Evolutionary conservation across 2,329 filamentous ascomycete genomes (phyloP), one percentile per base, ranked within the genome.

Genomic region (Ophiocordyceps camponoti-leonardi): DNA sequence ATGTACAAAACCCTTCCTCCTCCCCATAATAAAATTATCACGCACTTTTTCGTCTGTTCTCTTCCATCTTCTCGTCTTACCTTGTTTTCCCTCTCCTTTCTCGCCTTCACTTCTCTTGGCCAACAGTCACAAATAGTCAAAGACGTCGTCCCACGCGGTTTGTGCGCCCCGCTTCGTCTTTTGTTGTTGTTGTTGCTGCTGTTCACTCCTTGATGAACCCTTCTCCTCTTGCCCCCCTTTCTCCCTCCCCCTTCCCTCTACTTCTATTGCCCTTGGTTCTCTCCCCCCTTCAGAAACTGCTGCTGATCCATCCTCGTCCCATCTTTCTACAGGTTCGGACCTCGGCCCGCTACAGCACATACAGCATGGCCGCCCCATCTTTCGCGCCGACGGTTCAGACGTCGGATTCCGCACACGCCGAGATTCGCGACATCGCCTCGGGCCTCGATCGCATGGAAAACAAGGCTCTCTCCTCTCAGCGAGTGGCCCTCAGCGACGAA

Each of bases 361-460:
- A 73, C 63, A 77, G 73, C 66, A 71, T 72, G 61, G 65, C 73
- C 8, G 65, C 73, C 8, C 72, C 72, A 16, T 76, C 73, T 18
- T 57, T 92, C 59, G 75, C 81, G 20, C 64, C 71, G 45, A 75
- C 72, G 30, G 61, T 73, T 47, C 63, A 60, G 51, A 72, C 69
- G 26, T 69, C 59, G 51, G 73, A 77, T 60, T 75, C 72, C 41
- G 71, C 67, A 43, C 66, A 69, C 43, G 69, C 71, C 53, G 74
- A 77, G 60, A 75, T 78, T 54, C 65, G 66, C 61, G 77, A 84
- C 53, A 86, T 92, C 62, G 82, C 84, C 55, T 77, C 81, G 49
- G 81, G 83, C 48, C 77, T 94, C 51, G 81, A 86, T 56, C 84
- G 87, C 57, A 83, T 95, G 67, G 85, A 93, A 64, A 92, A 94